Evolutionary conservation across 2,329 filamentous ascomycete species (phyloP), one percentile per base, ranked within the genome.

Genomic region (Diaporthe ilicicola): DNA sequence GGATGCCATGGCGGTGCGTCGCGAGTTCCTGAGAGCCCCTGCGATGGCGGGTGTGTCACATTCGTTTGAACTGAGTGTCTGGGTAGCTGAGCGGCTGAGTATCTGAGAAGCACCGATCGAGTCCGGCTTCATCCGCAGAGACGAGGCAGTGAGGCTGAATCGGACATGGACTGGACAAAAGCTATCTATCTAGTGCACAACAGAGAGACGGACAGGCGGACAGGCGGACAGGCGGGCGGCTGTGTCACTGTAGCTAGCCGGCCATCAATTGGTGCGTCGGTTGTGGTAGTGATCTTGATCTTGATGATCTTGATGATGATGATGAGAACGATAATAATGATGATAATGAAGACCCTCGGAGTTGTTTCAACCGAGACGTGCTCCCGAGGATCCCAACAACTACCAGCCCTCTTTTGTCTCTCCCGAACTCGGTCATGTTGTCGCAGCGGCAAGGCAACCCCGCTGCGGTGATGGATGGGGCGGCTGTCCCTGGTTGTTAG

Each of bases 1-100:
- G 61, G 77, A 72, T 22, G 79, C 70, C 75, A 80, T 81, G 68
- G 61, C 76, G 54, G 17, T 37, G 8, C 32, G 59, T 13, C 27
- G 42, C 19, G 59, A 37, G 54, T 68, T 39, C 5, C 24, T 29
- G 67, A 29, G n/a, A 24, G 54, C 39, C 24, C 22, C 4, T 34
- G n/a, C n/a, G n/a, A n/a, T n/a, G n/a, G n/a, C n/a, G 27, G 9
- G 29, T 59, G 34, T 44, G 9, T 44, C 39, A 7, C 15, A 15
- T 13, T 61, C 34, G 37, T n/a, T 22, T 67, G 24, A 22, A 19
- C 27, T 46, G 22, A 3, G 27, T 32, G 50, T 6, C n/a, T 22
- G n/a, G n/a, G n/a, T n/a, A n/a, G n/a, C n/a, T n/a, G n/a, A n/a
- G n/a, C n/a, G n/a, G n/a, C n/a, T n/a, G n/a, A n/a, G n/a, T n/a